Base-by-base conservation (phyloP, 495 filamentous ascomycete species). In the Penicillium nucicola region DNA sequence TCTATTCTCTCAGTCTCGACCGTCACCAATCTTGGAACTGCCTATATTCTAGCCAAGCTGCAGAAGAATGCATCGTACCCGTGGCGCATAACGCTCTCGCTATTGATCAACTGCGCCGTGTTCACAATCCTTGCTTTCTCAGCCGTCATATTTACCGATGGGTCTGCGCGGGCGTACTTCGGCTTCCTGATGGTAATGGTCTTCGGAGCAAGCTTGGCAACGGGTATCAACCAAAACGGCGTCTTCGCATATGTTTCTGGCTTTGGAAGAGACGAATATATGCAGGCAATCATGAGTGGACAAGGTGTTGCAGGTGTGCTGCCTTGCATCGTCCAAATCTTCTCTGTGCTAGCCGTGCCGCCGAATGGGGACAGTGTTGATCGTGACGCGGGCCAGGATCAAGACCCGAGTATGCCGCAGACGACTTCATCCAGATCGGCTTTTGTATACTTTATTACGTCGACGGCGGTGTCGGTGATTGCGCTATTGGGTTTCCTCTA, bases 201-300 rank as follows among this genome's bases (percentile, higher is more conserved):
- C n/a, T 84, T 85, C 44, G 66, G 75, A 5, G 78, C 90, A 1
- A 88, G 89, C 56, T 72, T 86, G 55, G 90, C 88, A 1, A 83
- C 90, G 0, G 95, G 88, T 0, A 74, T 97, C 46, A 88, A 86
- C 62, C 93, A 97, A 71, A 97, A 97, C 65, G 93, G 95, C 40
- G 82, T 92, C 30, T 97, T 97, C 66, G 87, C 95, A 6, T 97
- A 91, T 60, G 91, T 89, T 10, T 80, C 89, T 7, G 85, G 86
- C 22, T 96, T 96, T 55, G 89, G 84, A 15, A 69, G 86, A 42
- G 81, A 86, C 13, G 84, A 90, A 57, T 97, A 96, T 70, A 96
- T 88, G 42, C 92, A 97, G 67, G 93, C 86, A 15, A 91, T 97
- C 66, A 97, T 99, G 95, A 84, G 84, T 19, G 93, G 93, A 8